Percentiles rank a stretch among this genome's conserved stretches.
phyloP scores from a whole-genome alignment of 1,284 basidiomycete genomes.

The Heterobasidion annosum region DNA sequence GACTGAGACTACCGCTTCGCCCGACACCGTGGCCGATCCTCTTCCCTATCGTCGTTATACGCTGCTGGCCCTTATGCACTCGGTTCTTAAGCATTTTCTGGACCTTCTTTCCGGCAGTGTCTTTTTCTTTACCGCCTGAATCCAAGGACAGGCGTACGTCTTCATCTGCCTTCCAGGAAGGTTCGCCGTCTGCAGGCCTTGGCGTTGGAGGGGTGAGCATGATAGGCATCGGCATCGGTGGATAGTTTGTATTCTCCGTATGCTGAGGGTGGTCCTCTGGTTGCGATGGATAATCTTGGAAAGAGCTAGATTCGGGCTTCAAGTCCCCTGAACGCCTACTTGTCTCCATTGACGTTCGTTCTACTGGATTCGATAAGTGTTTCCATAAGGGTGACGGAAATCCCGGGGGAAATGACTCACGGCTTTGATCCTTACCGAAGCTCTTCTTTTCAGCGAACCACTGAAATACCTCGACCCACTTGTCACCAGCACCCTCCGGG shows the following conservation, averaged over 20 bases:
- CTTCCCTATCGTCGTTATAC: conserved; percentile 67
- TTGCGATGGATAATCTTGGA: background rate
- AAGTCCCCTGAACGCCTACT: conserved; percentile 2
- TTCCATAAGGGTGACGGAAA: background rate
- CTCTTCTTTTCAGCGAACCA: conserved; percentile 69
- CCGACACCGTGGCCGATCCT: conserved; percentile 66
- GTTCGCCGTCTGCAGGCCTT: conserved; percentile 9
- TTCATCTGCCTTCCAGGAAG: background rate
- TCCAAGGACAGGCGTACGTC: background rate
- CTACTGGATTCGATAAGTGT: background rate
- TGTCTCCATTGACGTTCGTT: conserved; percentile 11
- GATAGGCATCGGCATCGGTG: conserved; percentile 23
- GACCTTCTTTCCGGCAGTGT: conserved; percentile 53
- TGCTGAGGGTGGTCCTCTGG: background rate
- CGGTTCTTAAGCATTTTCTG: conserved; percentile 65
- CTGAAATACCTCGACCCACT: conserved; percentile 81
- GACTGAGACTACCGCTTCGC: conserved; percentile 28
- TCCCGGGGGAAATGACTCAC: conserved; percentile 17
- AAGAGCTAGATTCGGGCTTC: background rate
- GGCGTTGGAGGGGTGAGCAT: conserved; percentile 40
- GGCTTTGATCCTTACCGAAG: conserved; percentile 25
- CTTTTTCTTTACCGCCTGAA: conserved; percentile 10
- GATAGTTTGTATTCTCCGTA: background rate
- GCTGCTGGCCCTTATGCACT: conserved; percentile 62
- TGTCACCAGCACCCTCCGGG: conserved; percentile 73